Evolutionary conservation across 2,329 filamentous ascomycete genomes (phyloP), one percentile per base, ranked within the genome.

Genomic region (Verticillium longisporum): DNA sequence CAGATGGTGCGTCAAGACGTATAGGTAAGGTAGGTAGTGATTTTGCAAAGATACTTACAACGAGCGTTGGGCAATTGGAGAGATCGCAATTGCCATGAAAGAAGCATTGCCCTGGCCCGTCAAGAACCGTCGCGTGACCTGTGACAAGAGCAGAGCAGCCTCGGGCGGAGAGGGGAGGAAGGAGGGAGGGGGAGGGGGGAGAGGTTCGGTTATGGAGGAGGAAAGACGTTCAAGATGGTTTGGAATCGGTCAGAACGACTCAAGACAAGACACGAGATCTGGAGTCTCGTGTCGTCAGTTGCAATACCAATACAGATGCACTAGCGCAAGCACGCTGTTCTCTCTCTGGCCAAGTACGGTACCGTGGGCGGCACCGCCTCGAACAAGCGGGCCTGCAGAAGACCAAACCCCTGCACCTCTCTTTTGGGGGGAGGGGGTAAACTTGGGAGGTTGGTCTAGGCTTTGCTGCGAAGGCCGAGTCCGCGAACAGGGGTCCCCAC

Each of bases 351-450:
- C 56, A 34, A 45, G 32, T 57, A 55, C 45, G 41, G 32, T 53
- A 59, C 63, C 59, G 61, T 58, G 63, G 54, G 33, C 54, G 50
- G 38, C 41, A 33, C 50, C 38, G 50, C 57, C 57, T 41, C 50
- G 62, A 58, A 56, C 61, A 61, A 58, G 63, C 38, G 60, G 63
- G 60, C 56, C 62, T 61, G 64, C 62, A 62, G 60, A 57, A 63
- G 54, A 21, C 45, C 45, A 50, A 50, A 41, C n/a, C 45, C 45
- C 45, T 56, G 54, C 33, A 56, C 54, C 54, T 56, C 15, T 53
- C 9, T 26, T 26, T 26, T 26, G 53, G 53, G n/a, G 26, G 26
- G 53, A 18, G 31, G n/a, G 53, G 53, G 21, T 26, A 18, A 18
- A 11, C 45, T 18, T 26, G n/a, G 45, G 45, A 50, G 45, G 45